Evolutionary conservation across 2,329 filamentous ascomycete genomes (phyloP).

Genomic region (Exserohilum rostratum): DNA sequence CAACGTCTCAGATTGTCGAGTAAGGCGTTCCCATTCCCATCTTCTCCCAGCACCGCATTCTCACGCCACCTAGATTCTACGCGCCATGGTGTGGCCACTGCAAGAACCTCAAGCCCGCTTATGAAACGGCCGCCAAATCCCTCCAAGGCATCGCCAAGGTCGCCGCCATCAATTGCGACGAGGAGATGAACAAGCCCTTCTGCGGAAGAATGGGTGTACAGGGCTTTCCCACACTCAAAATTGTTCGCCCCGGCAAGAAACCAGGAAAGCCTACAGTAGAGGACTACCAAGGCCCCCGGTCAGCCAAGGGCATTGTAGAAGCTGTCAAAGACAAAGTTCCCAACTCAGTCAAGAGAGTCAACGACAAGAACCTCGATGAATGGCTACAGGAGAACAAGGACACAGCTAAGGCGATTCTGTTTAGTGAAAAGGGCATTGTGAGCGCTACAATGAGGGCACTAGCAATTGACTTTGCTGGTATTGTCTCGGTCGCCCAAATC

Average conservation of each 20-base stretch:
- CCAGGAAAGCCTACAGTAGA: conserved; percentile 79
- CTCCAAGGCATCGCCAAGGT: conserved; percentile 94
- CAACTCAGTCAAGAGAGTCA: conserved; percentile 83
- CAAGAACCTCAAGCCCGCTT: conserved; percentile 91
- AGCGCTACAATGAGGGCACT: conserved; percentile 82
- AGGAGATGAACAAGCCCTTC: conserved; percentile 86
- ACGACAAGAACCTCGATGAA: conserved; percentile 76
- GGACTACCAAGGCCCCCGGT: conserved; percentile 85
- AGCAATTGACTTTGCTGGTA: conserved; percentile 87
- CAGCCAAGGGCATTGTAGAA: conserved; percentile 85
- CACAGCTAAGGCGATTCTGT: conserved; percentile 83
- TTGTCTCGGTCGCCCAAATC: conserved; percentile 80
- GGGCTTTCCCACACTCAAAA: conserved; percentile 96
- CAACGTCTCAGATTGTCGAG: conserved; percentile 47
- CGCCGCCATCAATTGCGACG: conserved; percentile 92
- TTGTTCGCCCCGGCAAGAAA: conserved; percentile 84
- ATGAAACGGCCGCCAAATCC: conserved; percentile 89
- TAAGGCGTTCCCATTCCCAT: conserved; percentile 26
- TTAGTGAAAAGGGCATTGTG: conserved; percentile 90
- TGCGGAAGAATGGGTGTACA: conserved; percentile 86
- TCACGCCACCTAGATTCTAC: conserved; percentile 76
- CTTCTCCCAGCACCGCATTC: neutral
- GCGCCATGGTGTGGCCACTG: conserved; percentile 98
- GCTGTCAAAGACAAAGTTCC: conserved; percentile 86
- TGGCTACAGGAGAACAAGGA: conserved; percentile 74